phyloP scores from a whole-genome alignment of 2,329 filamentous ascomycete genomes.

The Aspergillus novofumigatus region DNA sequence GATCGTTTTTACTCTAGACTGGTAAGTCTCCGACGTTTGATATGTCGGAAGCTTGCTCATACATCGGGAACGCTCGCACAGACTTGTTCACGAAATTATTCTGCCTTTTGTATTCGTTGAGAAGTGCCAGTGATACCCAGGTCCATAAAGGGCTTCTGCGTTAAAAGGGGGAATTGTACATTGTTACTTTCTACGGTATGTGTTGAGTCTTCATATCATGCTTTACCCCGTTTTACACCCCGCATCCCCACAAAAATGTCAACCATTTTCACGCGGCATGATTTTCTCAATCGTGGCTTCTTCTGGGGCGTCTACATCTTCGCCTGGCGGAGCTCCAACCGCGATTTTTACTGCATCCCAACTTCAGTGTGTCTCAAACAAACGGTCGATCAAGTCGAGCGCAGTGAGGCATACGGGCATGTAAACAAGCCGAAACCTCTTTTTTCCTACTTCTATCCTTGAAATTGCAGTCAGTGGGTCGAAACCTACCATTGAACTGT shows the following conservation, averaged over 20 bases:
- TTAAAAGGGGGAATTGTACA: slow-evolving; percentile 12
- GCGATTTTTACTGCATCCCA: neutral
- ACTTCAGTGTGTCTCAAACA: neutral
- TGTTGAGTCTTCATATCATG: neutral
- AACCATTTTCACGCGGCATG: neutral
- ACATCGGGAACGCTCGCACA: slow-evolving; percentile 9
- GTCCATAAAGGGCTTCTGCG: slow-evolving; percentile 10
- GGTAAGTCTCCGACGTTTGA: slow-evolving; percentile 23
- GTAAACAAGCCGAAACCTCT: neutral
- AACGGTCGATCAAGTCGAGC: neutral
- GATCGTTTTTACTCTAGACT: slow-evolving; percentile 25
- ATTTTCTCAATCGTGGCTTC: neutral
- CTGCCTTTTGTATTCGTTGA: slow-evolving; percentile 14
- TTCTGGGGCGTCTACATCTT: neutral
- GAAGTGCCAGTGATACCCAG: slow-evolving; percentile 10
- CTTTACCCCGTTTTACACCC: neutral
- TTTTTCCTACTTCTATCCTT: neutral
- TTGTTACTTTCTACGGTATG: slow-evolving; percentile 15
- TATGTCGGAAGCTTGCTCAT: slow-evolving; percentile 8
- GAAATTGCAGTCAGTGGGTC: neutral
- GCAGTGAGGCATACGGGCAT: neutral
- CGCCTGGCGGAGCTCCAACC: neutral
- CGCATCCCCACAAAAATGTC: neutral
- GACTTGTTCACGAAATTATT: slow-evolving; percentile 27
- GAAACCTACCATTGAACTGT: neutral